These are phyloP conservation scores for Echria macrotheca DNA, from an alignment of 495 filamentous ascomycete genomes.

Conservation along the genomic window DNA sequence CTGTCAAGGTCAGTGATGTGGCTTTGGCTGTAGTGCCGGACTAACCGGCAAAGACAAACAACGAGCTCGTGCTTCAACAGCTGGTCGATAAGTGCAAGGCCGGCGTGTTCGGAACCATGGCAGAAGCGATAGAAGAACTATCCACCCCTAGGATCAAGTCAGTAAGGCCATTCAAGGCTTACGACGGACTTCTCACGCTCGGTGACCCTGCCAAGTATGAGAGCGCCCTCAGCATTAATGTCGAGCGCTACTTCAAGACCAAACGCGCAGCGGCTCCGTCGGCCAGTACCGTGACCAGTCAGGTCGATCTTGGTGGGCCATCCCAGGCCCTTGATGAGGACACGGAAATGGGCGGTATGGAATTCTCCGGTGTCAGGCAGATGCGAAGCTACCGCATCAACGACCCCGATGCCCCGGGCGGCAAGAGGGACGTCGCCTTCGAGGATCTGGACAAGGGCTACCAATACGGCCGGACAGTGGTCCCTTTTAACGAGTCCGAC, in stretches of 20 bases:
- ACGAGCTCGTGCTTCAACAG: conserved; percentile 60
- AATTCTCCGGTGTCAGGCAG: conserved; percentile 61
- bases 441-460: conserved; percentile 90
- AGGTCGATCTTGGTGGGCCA: conserved; percentile 32
- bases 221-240: conserved; percentile 74
- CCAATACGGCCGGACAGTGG: conserved; percentile 86
- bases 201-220: conserved; percentile 70
- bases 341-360: conserved; percentile 37
- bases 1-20: conserved; percentile 49
- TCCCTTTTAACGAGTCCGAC: conserved; percentile 81
- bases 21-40: too few species aligned
- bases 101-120: conserved; percentile 74
- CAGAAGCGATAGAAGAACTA: conserved; percentile 74
- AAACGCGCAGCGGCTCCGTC: conserved; percentile 65
- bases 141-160: conserved; percentile 65
- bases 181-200: conserved; percentile 73
- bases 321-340: conserved; percentile 43
- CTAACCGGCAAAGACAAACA: conserved; percentile 31
- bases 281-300: conserved; percentile 68
- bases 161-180: conserved; percentile 65
- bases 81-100: conserved; percentile 58
- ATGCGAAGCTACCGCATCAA: conserved; percentile 74
- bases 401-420: conserved; percentile 66
- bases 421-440: conserved; percentile 76
- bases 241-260: conserved; percentile 85